phyloP scores from a whole-genome alignment of 2,329 filamentous ascomycete genomes.

The Paecilomyces niveus region DNA sequence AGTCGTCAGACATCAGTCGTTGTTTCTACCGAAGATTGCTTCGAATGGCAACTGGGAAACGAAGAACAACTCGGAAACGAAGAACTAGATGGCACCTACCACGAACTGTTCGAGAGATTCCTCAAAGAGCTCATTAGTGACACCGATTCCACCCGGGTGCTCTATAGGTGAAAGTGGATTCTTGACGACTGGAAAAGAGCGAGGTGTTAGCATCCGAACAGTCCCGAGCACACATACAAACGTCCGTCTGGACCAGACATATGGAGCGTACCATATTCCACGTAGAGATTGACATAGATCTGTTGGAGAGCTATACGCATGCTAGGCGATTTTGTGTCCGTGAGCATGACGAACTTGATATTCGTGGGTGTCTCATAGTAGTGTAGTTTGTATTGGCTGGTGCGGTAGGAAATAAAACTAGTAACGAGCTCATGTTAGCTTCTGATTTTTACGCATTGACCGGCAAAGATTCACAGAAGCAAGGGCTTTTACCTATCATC shows the following conservation, averaged over 20 bases:
- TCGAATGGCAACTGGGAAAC: background rate
- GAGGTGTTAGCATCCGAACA: background rate
- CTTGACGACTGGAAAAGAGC: constrained; percentile 48
- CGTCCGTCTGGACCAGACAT: background rate
- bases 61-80: background rate
- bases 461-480: background rate
- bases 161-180: constrained; percentile 56
- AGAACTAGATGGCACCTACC: constrained; percentile 23
- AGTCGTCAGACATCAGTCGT: background rate
- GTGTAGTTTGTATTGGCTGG: constrained; percentile 93
- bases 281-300: constrained; percentile 97
- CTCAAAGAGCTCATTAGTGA: constrained; percentile 60
- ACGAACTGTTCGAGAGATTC: constrained; percentile 48
- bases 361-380: constrained; percentile 98
- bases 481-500: constrained; percentile 59
- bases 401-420: constrained; percentile 89
- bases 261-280: constrained; percentile 69
- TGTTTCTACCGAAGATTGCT: background rate
- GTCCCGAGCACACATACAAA: background rate
- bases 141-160: constrained; percentile 54
- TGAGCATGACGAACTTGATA: constrained; percentile 94
- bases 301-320: constrained; percentile 94
- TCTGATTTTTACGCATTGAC: background rate
- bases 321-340: constrained; percentile 79
- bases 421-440: constrained; percentile 9